Evolutionary conservation across 176 grass and related monocot species (phyloP).

Genomic region (Tuctoria greenei): DNA sequence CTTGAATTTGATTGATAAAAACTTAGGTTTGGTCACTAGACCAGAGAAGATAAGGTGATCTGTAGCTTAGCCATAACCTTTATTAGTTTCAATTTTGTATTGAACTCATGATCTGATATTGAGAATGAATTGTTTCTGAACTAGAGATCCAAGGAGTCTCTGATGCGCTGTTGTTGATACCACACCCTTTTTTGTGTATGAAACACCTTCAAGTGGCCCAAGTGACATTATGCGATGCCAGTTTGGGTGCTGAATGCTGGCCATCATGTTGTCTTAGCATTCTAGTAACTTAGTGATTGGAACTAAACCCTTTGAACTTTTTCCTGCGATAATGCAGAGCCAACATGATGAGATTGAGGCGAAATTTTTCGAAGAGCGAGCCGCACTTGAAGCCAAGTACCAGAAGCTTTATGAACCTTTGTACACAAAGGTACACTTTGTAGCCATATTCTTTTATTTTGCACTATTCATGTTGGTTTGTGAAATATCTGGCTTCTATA

Average conservation of each 20-base stretch:
- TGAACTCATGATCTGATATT: neutral
- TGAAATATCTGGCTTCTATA: neutral
- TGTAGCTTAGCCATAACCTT: neutral
- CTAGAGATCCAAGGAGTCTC: neutral
- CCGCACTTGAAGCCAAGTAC: constrained; percentile 57
- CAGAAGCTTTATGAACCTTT: constrained; percentile 64
- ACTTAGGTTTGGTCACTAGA: neutral
- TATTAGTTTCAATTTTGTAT: neutral
- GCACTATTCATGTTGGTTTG: neutral
- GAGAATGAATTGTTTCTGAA: neutral
- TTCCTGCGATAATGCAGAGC: constrained; percentile 26
- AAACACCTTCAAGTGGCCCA: neutral
- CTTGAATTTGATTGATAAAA: neutral
- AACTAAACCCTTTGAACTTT: neutral
- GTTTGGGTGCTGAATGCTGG: neutral
- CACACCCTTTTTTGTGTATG: neutral
- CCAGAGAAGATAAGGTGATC: neutral
- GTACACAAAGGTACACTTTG: constrained; percentile 40
- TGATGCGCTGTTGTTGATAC: neutral
- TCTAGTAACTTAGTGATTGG: neutral
- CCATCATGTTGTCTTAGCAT: neutral
- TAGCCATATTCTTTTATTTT: neutral
- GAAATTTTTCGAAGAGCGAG: constrained; percentile 57
- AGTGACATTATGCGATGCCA: neutral
- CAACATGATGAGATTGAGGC: constrained; percentile 58